Evolutionary conservation across 805 yeast species (phyloP).

Genomic region (Lipomyces sp.): DNA sequence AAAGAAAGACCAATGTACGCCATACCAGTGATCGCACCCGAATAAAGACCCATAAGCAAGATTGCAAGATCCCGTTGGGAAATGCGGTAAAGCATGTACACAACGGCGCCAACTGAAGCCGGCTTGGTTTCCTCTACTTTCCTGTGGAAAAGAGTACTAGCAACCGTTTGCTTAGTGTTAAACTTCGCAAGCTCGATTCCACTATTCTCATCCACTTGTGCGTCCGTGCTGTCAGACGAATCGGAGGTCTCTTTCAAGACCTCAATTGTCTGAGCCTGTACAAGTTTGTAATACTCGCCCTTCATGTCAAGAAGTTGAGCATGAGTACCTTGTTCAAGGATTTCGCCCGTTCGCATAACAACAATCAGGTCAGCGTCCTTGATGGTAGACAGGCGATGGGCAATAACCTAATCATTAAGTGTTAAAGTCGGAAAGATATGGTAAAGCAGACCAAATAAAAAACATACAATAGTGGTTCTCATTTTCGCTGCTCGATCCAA

Average conservation of each 20-base stretch:
- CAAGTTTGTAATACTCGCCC: constrained; percentile 41
- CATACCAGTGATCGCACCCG: constrained; percentile 33
- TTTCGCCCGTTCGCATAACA: constrained; percentile 52
- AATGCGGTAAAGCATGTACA: constrained; percentile 19
- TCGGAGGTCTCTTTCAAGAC: constrained; percentile 13
- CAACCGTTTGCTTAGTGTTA: constrained; percentile 15
- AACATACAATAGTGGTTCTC: constrained; percentile 51
- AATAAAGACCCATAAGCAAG: constrained; percentile 28
- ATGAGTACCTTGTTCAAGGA: constrained; percentile 50
- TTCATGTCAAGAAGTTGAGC: constrained; percentile 40
- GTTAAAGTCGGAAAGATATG: constrained; percentile 45
- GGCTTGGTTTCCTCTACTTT: constrained; percentile 1
- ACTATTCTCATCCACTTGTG: constrained; percentile 20
- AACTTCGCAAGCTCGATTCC: constrained; percentile 22
- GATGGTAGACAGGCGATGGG: constrained; percentile 58
- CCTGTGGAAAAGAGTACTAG: constrained; percentile 16
- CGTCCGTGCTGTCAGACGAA: constrained; percentile 20
- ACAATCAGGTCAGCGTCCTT: constrained; percentile 55
- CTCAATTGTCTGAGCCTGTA: constrained; percentile 41
- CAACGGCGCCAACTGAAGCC: constrained; percentile 18
- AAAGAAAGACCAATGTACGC: constrained; percentile 33
- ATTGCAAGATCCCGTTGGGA: constrained; percentile 21
- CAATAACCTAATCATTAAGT: constrained; percentile 52
- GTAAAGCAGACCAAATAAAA: constrained; percentile 45
- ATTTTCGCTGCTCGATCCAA: constrained; percentile 45